phyloP scores from a whole-genome alignment of 2,329 filamentous ascomycete species.

The Didymella exigua region DNA sequence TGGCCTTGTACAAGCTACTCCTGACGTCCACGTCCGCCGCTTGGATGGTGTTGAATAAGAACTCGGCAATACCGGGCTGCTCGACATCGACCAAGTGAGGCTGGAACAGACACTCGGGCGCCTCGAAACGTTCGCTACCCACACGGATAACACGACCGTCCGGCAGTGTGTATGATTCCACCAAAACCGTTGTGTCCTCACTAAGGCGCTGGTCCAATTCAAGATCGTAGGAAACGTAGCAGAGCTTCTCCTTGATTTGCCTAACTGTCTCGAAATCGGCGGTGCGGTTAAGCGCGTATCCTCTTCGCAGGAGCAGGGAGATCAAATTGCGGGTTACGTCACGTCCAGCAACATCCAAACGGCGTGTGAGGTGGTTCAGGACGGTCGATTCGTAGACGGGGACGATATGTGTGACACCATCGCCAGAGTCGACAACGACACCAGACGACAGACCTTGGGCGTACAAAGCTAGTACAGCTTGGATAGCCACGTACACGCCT shows the following conservation, averaged over 20 bases:
- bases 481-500: slow-evolving; percentile 96
- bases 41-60: slow-evolving; percentile 99
- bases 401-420: slow-evolving; percentile 98
- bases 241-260: slow-evolving; percentile 99
- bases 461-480: slow-evolving; percentile 93
- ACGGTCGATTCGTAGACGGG: slow-evolving; percentile 98
- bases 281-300: slow-evolving; percentile 96
- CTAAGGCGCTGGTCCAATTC: slow-evolving; percentile 94
- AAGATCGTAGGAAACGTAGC: slow-evolving; percentile 98
- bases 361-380: slow-evolving; percentile 91
- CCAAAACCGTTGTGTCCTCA: slow-evolving; percentile 95
- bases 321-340: slow-evolving; percentile 99
- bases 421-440: slow-evolving; percentile 98
- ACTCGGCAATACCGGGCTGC: slow-evolving; percentile 93
- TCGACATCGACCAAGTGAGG: slow-evolving; percentile 97
- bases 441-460: slow-evolving; percentile 84
- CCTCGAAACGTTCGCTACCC: slow-evolving; percentile 96
- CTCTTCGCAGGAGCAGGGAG: slow-evolving; percentile 86
- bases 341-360: slow-evolving; percentile 92
- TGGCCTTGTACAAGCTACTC: slow-evolving; percentile 92
- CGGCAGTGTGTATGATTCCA: slow-evolving; percentile 96
- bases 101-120: slow-evolving; percentile 97
- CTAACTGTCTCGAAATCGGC: slow-evolving; percentile 98
- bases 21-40: slow-evolving; percentile 93
- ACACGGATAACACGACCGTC: slow-evolving; percentile 96